Conservation (phyloP, 148 eudicot species). For the Cornus kousa region DNA sequence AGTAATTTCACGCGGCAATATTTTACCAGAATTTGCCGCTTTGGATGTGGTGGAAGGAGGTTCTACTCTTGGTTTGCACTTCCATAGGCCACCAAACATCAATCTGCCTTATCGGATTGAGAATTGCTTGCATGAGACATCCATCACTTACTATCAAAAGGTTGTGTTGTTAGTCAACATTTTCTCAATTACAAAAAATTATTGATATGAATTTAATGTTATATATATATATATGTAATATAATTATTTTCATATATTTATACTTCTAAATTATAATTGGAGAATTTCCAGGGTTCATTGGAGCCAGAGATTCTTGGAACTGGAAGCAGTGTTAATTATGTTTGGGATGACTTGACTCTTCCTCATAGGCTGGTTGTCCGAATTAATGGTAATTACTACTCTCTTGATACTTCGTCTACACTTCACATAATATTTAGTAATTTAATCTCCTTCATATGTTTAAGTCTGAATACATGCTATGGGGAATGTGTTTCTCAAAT, state of each 20-base stretch:
- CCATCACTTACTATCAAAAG: constrained; percentile 85
- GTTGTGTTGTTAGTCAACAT: constrained; percentile 29
- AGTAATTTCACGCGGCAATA: constrained; percentile 20
- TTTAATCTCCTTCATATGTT: constrained; percentile 5
- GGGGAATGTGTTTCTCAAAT: not conserved
- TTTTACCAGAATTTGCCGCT: constrained; percentile 55
- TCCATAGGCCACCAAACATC: constrained; percentile 56
- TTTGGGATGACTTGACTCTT: constrained; percentile 86
- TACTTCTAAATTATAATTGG: not conserved
- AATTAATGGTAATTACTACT: constrained; percentile 57
- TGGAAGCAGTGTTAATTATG: constrained; percentile 60
- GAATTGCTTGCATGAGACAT: constrained; percentile 63
- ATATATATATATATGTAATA: not conserved
- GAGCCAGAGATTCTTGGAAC: constrained; percentile 74
- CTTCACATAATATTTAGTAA: too few relatives aligned
- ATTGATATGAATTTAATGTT: not conserved
- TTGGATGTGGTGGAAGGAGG: constrained; percentile 85
- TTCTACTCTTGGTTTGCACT: constrained; percentile 75
- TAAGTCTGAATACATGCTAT: not conserved
- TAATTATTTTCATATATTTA: not conserved
- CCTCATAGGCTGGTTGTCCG: constrained; percentile 81
- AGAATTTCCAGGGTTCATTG: constrained; percentile 58
- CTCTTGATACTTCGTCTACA: not conserved
- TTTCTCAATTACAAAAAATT: not conserved
- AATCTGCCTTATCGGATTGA: constrained; percentile 84